A percentile compares a stretch with the other conserved stretches of the same genome.
Evolutionary conservation across 2,329 filamentous ascomycete genomes (phyloP).

Genomic region (Penicillium sp.): DNA sequence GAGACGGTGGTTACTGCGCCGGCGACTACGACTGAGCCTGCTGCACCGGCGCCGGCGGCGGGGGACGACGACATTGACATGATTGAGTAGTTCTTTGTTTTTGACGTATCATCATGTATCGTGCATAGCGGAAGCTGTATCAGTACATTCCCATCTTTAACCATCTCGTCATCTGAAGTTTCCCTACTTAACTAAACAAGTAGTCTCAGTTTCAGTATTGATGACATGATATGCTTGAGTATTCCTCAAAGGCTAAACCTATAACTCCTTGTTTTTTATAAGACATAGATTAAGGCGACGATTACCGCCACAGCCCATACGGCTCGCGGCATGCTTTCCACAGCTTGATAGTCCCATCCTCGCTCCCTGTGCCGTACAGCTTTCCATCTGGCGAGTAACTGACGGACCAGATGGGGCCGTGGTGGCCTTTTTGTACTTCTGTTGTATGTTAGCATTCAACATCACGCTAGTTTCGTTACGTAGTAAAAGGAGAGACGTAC

Average conservation of each 20-base stretch:
- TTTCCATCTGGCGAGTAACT: slow-evolving; percentile 94
- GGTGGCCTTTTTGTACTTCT: slow-evolving; percentile 95
- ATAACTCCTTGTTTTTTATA: neutral
- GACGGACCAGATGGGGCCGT: slow-evolving; percentile 95
- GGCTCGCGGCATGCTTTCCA: slow-evolving; percentile 65
- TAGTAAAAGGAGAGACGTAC: slow-evolving; percentile 35
- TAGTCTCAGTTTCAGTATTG: no score
- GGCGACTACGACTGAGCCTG: slow-evolving; percentile 19
- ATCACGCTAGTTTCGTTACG: no score
- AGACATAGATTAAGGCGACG: neutral
- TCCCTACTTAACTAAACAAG: no score
- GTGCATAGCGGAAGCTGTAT: no score
- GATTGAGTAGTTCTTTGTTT: slow-evolving; percentile 53
- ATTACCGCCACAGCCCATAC: slow-evolving; percentile 62
- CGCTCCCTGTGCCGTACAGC: slow-evolving; percentile 91
- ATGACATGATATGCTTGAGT: no score
- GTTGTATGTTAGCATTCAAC: slow-evolving; percentile 12
- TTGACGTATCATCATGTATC: no score
- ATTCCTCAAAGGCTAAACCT: neutral
- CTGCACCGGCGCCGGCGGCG: slow-evolving; percentile 30
- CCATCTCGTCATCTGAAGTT: no score
- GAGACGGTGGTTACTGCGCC: slow-evolving; percentile 25
- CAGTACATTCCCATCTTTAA: no score
- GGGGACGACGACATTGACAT: slow-evolving; percentile 63
- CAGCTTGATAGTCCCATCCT: slow-evolving; percentile 96